Base-by-base conservation (phyloP, 2,329 filamentous ascomycete genomes). In the Colletotrichum lentis region DNA sequence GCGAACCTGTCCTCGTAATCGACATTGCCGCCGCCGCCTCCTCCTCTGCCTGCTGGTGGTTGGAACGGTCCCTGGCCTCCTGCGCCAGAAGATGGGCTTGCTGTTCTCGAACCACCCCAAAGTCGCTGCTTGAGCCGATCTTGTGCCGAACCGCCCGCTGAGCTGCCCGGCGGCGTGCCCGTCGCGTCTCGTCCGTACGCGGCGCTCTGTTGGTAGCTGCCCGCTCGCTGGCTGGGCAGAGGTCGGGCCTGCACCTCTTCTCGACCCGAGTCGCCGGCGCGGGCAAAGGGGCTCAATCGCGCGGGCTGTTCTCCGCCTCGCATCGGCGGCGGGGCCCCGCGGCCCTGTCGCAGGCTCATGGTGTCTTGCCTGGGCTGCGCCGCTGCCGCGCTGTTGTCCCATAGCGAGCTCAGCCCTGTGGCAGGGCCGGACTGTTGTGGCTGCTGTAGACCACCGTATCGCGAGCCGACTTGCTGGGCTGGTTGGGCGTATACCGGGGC, bases 101-200 rank as follows among this genome's bases (percentile, higher is more conserved):
- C 82, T 50, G 86, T 86, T 71, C 85, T 83, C 24, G 86, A 79
- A 5, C 83, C 84, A 37, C 87, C 85, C 84, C 93, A 93, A 53
- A 97, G 80, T 70, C 92, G 83, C 74, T 94, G 92, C 76, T 93
- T 92, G 73, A 97, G 82, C 72, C 92, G 85, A 73, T 97, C 92
- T 80, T 96, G 92, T 58, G 93, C 93, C 22, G 89, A 88, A 41
- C 83, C 83, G 3, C 83, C 81, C 46, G 75, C 75, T 57, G 79
- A 73, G 57, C 75, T 77, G 41, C 67, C 73, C 80, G 75, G 75
- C 76, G 67, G 67, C 58, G 67, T 69, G 58, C 39, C 80, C 37
- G 74, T 74, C 46, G 63, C 73, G 67, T 69, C 72, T 57, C 62
- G 73, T 65, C 73, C 74, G 12, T 74, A 76, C 24, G 73, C 71